Conservation (phyloP, 352 stramenopile genomes). For the Globisporangium middletonii region DNA sequence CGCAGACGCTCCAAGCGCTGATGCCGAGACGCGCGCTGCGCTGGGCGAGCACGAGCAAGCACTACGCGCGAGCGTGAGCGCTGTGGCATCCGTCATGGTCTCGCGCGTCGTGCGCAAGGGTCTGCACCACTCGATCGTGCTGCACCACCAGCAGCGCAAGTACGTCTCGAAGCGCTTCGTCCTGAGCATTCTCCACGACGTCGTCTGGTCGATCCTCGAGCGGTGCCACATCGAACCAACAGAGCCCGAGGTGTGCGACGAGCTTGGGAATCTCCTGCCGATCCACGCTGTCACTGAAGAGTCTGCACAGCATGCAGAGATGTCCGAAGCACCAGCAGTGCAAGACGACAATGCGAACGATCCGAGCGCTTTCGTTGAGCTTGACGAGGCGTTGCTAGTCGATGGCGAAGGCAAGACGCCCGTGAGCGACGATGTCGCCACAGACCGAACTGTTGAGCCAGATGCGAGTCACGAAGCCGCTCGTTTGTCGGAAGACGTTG, state of each 20-base stretch:
- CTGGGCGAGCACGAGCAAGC: neutral
- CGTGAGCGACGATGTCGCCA: no score
- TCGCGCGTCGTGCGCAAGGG: conserved; percentile 2
- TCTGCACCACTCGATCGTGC: conserved; percentile 10
- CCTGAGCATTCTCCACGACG: neutral
- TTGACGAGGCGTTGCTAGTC: no score
- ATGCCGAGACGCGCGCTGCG: neutral
- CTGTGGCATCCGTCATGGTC: conserved; percentile 7
- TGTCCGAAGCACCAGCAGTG: neutral
- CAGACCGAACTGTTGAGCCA: no score
- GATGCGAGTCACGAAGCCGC: no score
- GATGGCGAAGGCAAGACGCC: no score
- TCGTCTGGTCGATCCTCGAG: neutral
- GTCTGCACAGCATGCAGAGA: neutral
- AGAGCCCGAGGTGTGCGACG: neutral
- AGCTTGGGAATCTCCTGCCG: neutral
- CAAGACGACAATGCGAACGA: neutral
- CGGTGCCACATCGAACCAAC: neutral
- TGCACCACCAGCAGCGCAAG: conserved; percentile 9
- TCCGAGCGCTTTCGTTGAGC: no score
- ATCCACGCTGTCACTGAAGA: neutral
- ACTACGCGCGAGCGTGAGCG: neutral
- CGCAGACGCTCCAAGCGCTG: neutral
- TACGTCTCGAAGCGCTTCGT: conserved; percentile 11
- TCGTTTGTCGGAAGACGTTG: no score